Base-by-base conservation (phyloP, 306 rosid genomes). In the Carpinus viminea region DNA sequence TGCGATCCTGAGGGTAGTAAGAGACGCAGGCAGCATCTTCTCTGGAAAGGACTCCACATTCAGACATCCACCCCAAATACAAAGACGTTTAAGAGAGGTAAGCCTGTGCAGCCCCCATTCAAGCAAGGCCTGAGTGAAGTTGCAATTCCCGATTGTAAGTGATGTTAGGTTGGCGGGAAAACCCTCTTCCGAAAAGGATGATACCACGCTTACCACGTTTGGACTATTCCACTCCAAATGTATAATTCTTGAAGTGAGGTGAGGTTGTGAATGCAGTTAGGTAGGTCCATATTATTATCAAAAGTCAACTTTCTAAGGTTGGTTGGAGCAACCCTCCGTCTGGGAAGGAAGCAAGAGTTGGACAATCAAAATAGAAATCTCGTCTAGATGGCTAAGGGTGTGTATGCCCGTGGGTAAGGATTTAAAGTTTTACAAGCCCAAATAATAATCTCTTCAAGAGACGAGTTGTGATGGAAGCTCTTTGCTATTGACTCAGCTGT, bases 151-250 rank as follows among this genome's bases (percentile, higher is more conserved):
- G 31, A 83, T 62, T 0, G 0, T 0, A 1, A 83, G 81, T 0
- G 26, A 45, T 61, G 80, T 59, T 11, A 83, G 72, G 78, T 64
- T 79, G 24, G 64, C 12, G 0, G 74, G 86, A 70, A 62, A 41
- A 61, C 69, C 65, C 34, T 53, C 41, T 54, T 55, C 48, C n/a
- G 36, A 59, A 45, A 69, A 43, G 53, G 6, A 50, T 53, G 3
- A 34, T 41, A 36, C 62, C 13, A 69, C 36, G 0, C 20, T 31
- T 31, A 2, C 31, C 31, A 28, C 31, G 31, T 2, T 8, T 15
- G 75, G 74, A 61, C 52, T 5, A 0, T 24, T 24, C 31, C 56
- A n/a, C n/a, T 36, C 28, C 53, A 59, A 16, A 83, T 74, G 0
- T 0, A 0, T 61, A 83, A 68, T 7, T 11, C 1, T 66, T 46